Evolutionary conservation across 1,284 basidiomycete genomes (phyloP), one percentile per base, ranked within the genome.

Genomic region (Sporisorium iseilematis-ciliati): DNA sequence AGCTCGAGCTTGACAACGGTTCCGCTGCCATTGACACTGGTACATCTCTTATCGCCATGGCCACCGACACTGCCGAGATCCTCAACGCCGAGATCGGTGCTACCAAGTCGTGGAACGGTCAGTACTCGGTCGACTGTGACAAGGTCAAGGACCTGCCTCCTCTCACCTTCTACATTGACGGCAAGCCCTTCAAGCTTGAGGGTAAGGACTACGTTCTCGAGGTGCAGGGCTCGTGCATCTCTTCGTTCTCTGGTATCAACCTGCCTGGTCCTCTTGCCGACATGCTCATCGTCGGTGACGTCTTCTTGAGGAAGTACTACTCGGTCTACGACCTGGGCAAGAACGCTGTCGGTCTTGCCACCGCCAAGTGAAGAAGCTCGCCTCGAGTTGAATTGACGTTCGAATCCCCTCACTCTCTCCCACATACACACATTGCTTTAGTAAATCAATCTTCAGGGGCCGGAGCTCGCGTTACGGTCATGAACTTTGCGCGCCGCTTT

Each of bases 21-120:
- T 84, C 87, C 7, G 95, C 97, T 68, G 95, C 94, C 62, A 89
- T 91, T 55, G 95, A 78, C 75, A 79, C 80, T 91, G 93, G 94
- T 62, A 95, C 94, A 56, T 94, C 93, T 14, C 88, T 96, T 69
- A 96, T 97, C 76, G 94, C 91, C 55, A 88, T 97, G 65, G 97
- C 97, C 64, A 91, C 91, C 67, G 96, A 99, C 84, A 90, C 98
- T 61, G 95, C 96, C 67, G 97, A 99, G 88, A 94, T 99, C 92
- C 88, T 99, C 82, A 99, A 99, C 88, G 90, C 93, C 63, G 92
- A 96, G 87, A 89, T 86, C 78, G 88, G 87, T 52, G 73, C 79
- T 33, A 80, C 70, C 46, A 77, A 82, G 67, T 71, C 72, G 45
- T 84, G 81, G 82, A 78, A 82, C 63, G 83, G 83, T 49, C 75